Evolutionary conservation across 164 flowering plant genomes (phyloP), one percentile per base, ranked within the genome.

Genomic region (Berberis thunbergii): DNA sequence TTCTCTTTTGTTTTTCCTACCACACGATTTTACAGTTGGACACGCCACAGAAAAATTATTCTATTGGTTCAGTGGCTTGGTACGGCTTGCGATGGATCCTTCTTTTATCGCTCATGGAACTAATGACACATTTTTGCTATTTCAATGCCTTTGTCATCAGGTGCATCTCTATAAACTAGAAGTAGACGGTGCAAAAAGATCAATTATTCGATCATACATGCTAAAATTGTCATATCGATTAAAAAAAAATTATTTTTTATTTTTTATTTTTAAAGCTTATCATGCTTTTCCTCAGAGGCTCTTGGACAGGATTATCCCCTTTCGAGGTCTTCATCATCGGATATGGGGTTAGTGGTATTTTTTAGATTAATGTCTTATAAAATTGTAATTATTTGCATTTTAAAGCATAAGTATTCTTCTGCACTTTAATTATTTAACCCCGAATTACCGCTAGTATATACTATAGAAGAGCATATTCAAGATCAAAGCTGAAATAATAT

Each of bases 131-230:
- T 74, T 73, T 86, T 13, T 81, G 81, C 49, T 83, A 86, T 74
- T 91, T 84, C 68, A 91, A 94, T 78, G 97, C 97, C 62, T 87
- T 89, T 74, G 91, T 88, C 43, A 76, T 77, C 64, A 91, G 99
- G 99, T 94, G 64, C 77, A 73, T 7, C 59, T 6, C 61, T 54
- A 39, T 54, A 62, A 49, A 39, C 26, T 26, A 26, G 26, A 26
- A 26, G 26, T 26, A 26, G 26, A 26, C 43, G 5, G 41, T 12
- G 3, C 4, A 1, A 55, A 48, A 4, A 57, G 41, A 58, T 55
- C 11, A 44, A 49, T 41, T 41, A 44, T 26, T 54, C 12, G 10
- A 4, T 52, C n/a, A 52, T 52, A 10, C 12, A 50, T 4, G 26
- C 26, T n/a, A 50, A 50, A 4, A 2, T 50, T 7, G 54, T 50